phyloP scores from a whole-genome alignment of 208 protist genomes.

The Angomonas desouzai region DNA sequence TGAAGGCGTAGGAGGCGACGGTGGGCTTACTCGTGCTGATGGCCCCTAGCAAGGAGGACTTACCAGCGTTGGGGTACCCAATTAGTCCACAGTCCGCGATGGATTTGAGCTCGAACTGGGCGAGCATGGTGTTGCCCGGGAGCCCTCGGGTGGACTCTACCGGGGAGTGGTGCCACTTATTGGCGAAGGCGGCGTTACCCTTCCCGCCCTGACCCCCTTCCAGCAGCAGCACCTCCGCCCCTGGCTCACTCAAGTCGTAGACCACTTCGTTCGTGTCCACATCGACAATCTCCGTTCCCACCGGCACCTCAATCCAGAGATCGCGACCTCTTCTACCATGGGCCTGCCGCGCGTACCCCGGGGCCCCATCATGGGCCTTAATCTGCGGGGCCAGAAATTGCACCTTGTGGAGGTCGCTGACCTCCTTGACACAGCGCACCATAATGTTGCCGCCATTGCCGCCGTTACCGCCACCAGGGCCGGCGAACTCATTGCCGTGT shows the following conservation, averaged over 20 bases:
- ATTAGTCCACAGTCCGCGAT: slow-evolving; percentile 91
- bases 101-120: slow-evolving; percentile 87
- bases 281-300: slow-evolving; percentile 83
- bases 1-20: slow-evolving; percentile 89
- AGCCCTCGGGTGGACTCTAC: slow-evolving; percentile 85
- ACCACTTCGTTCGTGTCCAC: slow-evolving; percentile 90
- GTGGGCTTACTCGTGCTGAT: slow-evolving; percentile 81
- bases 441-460: slow-evolving; percentile 86
- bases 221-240: slow-evolving; percentile 73
- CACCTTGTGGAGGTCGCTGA: slow-evolving; percentile 68
- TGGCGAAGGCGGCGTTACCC: slow-evolving; percentile 87
- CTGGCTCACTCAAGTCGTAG: slow-evolving; percentile 78
- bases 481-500: slow-evolving; percentile 86
- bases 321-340: slow-evolving; percentile 70
- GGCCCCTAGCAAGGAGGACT: slow-evolving; percentile 88
- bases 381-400: slow-evolving; percentile 66
- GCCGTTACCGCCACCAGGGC: slow-evolving; percentile 88
- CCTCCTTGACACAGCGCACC: slow-evolving; percentile 44
- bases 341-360: slow-evolving; percentile 67
- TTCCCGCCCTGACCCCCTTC: slow-evolving; percentile 90
- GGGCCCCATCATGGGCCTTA: slow-evolving; percentile 47
- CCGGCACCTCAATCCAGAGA: slow-evolving; percentile 77
- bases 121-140: slow-evolving; percentile 88
- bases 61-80: slow-evolving; percentile 92
- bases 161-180: slow-evolving; percentile 86